Evolutionary conservation across 1,139 yeast genomes (phyloP).

Genomic region (Kurtzmaniella quercitrusa): DNA sequence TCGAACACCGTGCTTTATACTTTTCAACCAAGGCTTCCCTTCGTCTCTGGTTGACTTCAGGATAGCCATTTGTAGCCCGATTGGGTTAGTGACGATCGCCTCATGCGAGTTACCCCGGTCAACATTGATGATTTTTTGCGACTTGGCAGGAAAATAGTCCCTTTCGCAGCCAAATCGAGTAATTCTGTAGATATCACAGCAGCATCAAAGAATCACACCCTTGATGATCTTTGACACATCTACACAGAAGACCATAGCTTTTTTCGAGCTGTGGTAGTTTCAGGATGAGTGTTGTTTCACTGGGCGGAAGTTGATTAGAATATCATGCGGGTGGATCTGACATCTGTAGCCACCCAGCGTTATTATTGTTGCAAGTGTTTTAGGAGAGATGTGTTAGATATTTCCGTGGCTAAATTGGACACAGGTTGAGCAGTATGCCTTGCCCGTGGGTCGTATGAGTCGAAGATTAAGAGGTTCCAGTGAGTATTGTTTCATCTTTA

Average conservation of each 20-base stretch:
- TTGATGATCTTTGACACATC: not conserved
- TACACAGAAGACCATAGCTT: not conserved
- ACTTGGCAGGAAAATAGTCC: not conserved
- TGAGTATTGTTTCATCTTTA: no score
- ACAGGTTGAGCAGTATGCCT: no score
- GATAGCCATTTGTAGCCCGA: not conserved
- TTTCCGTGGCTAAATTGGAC: no score
- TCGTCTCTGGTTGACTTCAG: no score
- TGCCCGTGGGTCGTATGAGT: no score
- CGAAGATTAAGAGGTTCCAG: no score
- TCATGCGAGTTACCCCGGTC: not conserved
- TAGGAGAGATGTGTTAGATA: not conserved
- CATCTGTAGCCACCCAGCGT: no score
- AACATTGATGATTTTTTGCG: not conserved
- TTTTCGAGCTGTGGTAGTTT: not conserved
- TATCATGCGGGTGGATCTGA: not conserved
- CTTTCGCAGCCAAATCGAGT: conserved; percentile 6
- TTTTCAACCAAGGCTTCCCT: not conserved
- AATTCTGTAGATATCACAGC: conserved; percentile 3
- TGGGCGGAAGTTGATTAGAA: not conserved
- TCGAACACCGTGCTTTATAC: not conserved
- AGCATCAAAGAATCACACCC: not conserved
- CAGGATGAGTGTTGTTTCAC: not conserved
- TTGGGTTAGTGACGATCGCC: not conserved
- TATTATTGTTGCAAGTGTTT: no score